These are phyloP conservation scores for Dillenia suffruticosa DNA, from an alignment of 164 flowering plant genomes.

Conservation along the genomic window DNA sequence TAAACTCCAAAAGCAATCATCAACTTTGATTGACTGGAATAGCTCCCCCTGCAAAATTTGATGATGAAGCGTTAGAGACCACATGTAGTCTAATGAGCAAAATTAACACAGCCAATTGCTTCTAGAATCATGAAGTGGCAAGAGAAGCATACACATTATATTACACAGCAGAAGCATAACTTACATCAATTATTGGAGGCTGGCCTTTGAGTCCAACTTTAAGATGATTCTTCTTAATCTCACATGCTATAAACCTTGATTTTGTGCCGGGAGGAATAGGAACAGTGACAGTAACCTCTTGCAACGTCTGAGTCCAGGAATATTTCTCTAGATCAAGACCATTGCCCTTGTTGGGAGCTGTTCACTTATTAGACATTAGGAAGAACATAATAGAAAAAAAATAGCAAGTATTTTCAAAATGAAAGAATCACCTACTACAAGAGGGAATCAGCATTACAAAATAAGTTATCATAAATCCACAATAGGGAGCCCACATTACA, in stretches of 20 bases:
- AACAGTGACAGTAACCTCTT: constrained; percentile 62
- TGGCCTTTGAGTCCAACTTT: constrained; percentile 92
- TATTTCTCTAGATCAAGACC: constrained; percentile 90
- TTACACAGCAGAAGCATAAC: constrained; percentile 6
- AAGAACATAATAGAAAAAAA: constrained; percentile 1
- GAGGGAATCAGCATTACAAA: no score
- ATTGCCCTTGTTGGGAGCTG: constrained; percentile 80
- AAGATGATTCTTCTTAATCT: constrained; percentile 78
- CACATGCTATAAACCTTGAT: constrained; percentile 65
- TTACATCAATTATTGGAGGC: constrained; percentile 88
- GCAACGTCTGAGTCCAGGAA: constrained; percentile 87
- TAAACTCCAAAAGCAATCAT: constrained; percentile 93
- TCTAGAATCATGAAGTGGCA: neutral
- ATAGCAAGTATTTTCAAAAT: neutral
- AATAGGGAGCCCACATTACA: no score
- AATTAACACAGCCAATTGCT: no score
- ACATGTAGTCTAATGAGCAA: no score
- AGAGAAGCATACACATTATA: neutral
- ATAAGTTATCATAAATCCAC: no score
- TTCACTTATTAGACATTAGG: constrained; percentile 1
- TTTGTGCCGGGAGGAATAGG: constrained; percentile 87
- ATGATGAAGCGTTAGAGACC: neutral
- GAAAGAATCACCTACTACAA: no score
- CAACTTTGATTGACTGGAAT: constrained; percentile 59
- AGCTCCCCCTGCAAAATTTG: constrained; percentile 70